Conservation (phyloP, 83 land plant species). For the Picea abies region DNA sequence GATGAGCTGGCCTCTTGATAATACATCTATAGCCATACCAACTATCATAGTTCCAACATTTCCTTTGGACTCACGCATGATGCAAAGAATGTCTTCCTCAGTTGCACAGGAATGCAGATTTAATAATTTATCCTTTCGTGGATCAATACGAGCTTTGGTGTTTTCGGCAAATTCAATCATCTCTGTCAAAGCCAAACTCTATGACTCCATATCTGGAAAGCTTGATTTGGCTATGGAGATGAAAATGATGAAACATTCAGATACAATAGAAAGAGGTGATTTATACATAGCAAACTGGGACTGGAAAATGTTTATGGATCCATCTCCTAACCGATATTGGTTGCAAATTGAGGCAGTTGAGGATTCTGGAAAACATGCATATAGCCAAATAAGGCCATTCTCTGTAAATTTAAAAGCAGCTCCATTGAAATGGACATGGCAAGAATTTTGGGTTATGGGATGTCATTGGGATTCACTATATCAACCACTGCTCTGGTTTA, state of each 20-base stretch:
- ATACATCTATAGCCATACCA: slow-evolving; percentile 29
- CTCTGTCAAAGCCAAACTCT: slow-evolving; percentile 65
- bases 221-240: slow-evolving; percentile 45
- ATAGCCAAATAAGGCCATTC: slow-evolving; percentile 67
- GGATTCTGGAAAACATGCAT: slow-evolving; percentile 33
- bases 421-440: slow-evolving; percentile 60
- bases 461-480: slow-evolving; percentile 61
- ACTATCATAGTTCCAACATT: slow-evolving; percentile 83
- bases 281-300: slow-evolving; percentile 66
- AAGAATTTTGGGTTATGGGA: slow-evolving; percentile 80
- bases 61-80: slow-evolving; percentile 86
- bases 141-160: slow-evolving; percentile 67
- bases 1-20: slow-evolving; percentile 12
- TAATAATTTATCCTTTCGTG: slow-evolving; percentile 23
- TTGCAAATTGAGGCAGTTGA: slow-evolving; percentile 67
- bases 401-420: slow-evolving; percentile 61
- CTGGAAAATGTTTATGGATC: slow-evolving; percentile 63
- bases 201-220: slow-evolving; percentile 53
- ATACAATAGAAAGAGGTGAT: slow-evolving; percentile 36
- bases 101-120: slow-evolving; percentile 29
- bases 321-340: slow-evolving; percentile 66
- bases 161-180: slow-evolving; percentile 56
- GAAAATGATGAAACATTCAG: slow-evolving; percentile 44
- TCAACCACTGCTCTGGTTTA: slow-evolving; percentile 50
- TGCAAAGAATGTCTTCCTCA: slow-evolving; percentile 56